Conservation (phyloP, 805 yeast species). For the Teunomyces pallodes region DNA sequence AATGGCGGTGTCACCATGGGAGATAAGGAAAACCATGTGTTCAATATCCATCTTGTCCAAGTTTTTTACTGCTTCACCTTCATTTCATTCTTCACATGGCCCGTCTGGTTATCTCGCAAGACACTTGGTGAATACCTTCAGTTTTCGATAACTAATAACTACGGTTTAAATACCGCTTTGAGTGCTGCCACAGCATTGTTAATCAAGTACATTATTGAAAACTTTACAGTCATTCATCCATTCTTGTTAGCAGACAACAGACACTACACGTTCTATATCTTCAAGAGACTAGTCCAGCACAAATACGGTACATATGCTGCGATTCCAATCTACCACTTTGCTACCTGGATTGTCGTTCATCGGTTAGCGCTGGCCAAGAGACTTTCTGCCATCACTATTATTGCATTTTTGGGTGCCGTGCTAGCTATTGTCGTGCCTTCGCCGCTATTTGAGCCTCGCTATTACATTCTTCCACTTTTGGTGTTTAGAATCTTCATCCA, state of each 20-base stretch:
- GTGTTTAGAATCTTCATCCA: slow-evolving; percentile 64
- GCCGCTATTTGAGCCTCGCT: slow-evolving; percentile 92
- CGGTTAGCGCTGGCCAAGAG: slow-evolving; percentile 11
- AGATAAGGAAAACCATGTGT: slow-evolving; percentile 80
- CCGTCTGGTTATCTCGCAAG: slow-evolving; percentile 60
- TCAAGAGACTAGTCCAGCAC: slow-evolving; percentile 59
- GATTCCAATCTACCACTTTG: slow-evolving; percentile 72
- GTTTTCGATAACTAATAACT: slow-evolving; percentile 22
- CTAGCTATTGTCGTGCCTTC: slow-evolving; percentile 74
- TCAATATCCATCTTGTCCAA: slow-evolving; percentile 74
- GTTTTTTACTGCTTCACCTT: slow-evolving; percentile 74
- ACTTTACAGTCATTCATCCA: slow-evolving; percentile 79
- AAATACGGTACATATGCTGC: slow-evolving; percentile 46
- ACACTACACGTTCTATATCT: slow-evolving; percentile 86
- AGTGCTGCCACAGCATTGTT: slow-evolving; percentile 16
- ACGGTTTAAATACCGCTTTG: slow-evolving; percentile 15
- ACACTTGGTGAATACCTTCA: slow-evolving; percentile 40
- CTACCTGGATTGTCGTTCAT: slow-evolving; percentile 31
- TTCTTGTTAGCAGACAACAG: slow-evolving; percentile 91
- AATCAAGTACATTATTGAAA: slow-evolving; percentile 49
- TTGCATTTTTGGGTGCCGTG: slow-evolving; percentile 52
- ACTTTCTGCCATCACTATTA: slow-evolving; percentile 35
- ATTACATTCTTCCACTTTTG: slow-evolving; percentile 78
- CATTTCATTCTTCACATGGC: slow-evolving; percentile 62
- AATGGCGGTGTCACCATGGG: slow-evolving; percentile 91